These are phyloP conservation scores for Vitellaria paradoxa DNA, from an alignment of 179 eudicot genomes.

Conservation along the genomic window DNA sequence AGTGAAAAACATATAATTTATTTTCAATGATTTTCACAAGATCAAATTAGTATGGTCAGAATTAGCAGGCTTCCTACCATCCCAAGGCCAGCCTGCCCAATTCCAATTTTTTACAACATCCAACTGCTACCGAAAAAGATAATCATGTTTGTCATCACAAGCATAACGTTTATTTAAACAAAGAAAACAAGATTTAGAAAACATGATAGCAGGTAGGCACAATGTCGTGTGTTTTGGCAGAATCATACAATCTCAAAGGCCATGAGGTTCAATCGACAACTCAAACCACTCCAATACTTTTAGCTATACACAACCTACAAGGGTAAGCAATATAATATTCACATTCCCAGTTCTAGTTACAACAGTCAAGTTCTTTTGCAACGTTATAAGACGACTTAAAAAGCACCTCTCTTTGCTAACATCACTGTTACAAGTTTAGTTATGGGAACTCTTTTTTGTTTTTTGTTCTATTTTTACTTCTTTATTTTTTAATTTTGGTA, in stretches of 20 bases:
- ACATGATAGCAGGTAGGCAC: background rate
- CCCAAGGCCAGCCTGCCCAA: too few relatives aligned
- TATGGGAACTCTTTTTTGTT: too few relatives aligned
- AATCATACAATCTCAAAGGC: background rate
- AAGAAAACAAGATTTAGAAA: background rate
- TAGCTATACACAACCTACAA: background rate
- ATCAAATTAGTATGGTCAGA: too few relatives aligned
- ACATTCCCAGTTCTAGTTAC: background rate
- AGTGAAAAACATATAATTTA: too few relatives aligned
- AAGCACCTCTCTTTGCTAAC: background rate
- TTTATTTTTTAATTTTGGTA: too few relatives aligned
- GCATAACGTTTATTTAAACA: background rate
- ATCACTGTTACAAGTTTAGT: background rate
- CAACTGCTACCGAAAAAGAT: too few relatives aligned
- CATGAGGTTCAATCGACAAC: background rate
- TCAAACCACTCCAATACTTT: background rate
- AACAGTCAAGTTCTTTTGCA: background rate
- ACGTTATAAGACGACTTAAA: background rate
- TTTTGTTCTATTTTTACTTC: too few relatives aligned
- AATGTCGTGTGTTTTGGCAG: background rate
- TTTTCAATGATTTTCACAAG: too few relatives aligned
- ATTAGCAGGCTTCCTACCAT: too few relatives aligned
- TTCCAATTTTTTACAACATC: too few relatives aligned
- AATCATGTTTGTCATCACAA: too few relatives aligned
- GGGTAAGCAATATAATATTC: background rate